These are phyloP conservation scores for Apodospora peruviana DNA, from an alignment of 495 filamentous ascomycete genomes.

Conservation along the genomic window DNA sequence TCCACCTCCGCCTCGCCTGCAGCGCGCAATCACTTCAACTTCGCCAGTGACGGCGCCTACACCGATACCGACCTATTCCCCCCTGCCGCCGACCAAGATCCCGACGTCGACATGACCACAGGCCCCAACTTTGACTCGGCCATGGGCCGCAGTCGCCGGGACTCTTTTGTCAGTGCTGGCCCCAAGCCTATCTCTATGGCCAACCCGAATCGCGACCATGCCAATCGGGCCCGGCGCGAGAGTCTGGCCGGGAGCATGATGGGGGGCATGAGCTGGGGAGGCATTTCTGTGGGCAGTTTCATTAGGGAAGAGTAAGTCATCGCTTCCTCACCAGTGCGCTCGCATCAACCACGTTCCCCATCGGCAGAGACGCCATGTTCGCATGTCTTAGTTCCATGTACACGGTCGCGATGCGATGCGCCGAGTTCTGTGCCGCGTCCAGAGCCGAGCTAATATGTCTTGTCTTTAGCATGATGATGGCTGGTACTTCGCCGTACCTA, in stretches of 20 bases:
- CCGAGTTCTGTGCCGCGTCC: background rate
- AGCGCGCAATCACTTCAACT: conserved; percentile 9
- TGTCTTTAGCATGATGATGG: conserved; percentile 78
- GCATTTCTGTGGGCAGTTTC: conserved; percentile 91
- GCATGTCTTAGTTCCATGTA: conserved; percentile 11
- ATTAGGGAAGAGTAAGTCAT: conserved; percentile 92
- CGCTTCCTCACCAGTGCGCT: conserved; percentile 3
- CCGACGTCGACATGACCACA: conserved; percentile 58
- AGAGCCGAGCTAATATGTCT: conserved; percentile 13
- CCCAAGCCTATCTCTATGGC: conserved; percentile 83
- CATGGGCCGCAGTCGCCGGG: conserved; percentile 53
- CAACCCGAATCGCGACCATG: conserved; percentile 65
- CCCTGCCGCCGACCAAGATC: conserved; percentile 14
- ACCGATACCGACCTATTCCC: conserved; percentile 32
- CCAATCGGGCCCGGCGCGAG: conserved; percentile 64
- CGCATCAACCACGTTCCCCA: background rate
- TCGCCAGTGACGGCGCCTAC: conserved; percentile 25
- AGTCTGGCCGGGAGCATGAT: conserved; percentile 83
- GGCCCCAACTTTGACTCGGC: conserved; percentile 52
- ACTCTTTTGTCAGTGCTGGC: conserved; percentile 73
- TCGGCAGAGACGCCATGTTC: conserved; percentile 1
- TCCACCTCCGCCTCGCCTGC: conserved; percentile 24
- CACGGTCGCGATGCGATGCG: conserved; percentile 14
- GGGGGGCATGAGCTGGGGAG: conserved; percentile 96
- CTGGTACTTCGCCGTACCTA: conserved; percentile 83